phyloP scores from a whole-genome alignment of 192 early-diverging fungal species.

The Mortierella antarctica region DNA sequence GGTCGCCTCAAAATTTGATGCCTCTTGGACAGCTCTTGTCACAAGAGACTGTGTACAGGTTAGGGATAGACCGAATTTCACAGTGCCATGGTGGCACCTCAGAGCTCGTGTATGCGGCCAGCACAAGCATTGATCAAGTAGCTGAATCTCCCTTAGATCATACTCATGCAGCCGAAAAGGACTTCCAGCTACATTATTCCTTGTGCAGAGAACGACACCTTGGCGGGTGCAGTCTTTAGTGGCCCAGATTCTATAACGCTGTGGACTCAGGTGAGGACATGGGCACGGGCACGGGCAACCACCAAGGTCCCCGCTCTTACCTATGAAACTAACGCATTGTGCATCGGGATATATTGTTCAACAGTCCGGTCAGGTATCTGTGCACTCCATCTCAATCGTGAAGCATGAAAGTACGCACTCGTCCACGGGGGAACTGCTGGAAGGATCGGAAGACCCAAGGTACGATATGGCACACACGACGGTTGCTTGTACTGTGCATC shows the following conservation, averaged over 20 bases:
- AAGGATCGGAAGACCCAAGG: neutral
- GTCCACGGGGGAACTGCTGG: neutral
- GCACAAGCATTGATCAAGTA: too few species aligned
- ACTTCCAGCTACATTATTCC: conserved; percentile 28
- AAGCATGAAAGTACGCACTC: neutral
- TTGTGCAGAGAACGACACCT: conserved; percentile 19
- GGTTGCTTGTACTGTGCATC: too few species aligned
- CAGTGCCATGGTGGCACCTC: too few species aligned
- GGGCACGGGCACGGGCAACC: neutral
- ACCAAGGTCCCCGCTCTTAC: neutral
- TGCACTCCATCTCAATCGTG: conserved; percentile 18
- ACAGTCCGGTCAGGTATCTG: conserved; percentile 30
- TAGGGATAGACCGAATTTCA: too few species aligned
- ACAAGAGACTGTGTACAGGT: conserved; percentile 28
- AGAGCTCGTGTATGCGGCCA: too few species aligned
- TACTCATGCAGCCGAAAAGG: conserved; percentile 24
- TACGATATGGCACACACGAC: neutral
- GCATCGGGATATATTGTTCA: too few species aligned
- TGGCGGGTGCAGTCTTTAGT: conserved; percentile 56
- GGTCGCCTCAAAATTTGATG: conserved; percentile 7
- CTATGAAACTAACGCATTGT: neutral
- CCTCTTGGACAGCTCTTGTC: conserved; percentile 22
- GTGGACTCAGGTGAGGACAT: conserved; percentile 58
- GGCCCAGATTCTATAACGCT: conserved; percentile 34
- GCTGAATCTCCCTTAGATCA: conserved; percentile 7